Evolutionary conservation across 2,329 filamentous ascomycete genomes (phyloP).

Genomic region (Sclerotinia glacialis): DNA sequence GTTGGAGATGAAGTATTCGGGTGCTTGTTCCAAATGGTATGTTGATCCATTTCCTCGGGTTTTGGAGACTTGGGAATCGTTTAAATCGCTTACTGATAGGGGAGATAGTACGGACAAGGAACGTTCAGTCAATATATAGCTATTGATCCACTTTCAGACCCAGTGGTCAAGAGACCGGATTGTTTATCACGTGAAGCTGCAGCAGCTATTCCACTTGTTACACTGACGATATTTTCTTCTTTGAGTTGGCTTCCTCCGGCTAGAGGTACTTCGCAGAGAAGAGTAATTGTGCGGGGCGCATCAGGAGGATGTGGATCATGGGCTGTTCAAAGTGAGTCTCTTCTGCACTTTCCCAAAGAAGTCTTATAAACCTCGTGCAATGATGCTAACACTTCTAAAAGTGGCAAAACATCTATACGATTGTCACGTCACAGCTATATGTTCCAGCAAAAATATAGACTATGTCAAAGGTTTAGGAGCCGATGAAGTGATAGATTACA

Average conservation of each 20-base stretch:
- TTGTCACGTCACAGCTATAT: slow-evolving; percentile 37
- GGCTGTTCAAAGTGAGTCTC: slow-evolving; percentile 33
- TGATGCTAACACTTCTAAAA: slow-evolving; percentile 21
- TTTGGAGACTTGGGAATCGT: not conserved
- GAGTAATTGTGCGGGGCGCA: slow-evolving; percentile 34
- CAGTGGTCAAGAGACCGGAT: slow-evolving; percentile 42
- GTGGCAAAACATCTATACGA: slow-evolving; percentile 35
- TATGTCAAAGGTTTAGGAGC: slow-evolving; percentile 34
- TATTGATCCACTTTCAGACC: slow-evolving; percentile 32
- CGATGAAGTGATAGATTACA: slow-evolving; percentile 37
- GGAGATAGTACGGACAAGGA: slow-evolving; percentile 34
- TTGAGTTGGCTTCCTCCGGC: slow-evolving; percentile 34
- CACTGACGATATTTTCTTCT: slow-evolving; percentile 42
- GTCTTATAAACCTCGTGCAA: not conserved
- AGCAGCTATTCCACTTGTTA: slow-evolving; percentile 46
- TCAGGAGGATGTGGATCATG: slow-evolving; percentile 37
- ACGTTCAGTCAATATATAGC: slow-evolving; percentile 37
- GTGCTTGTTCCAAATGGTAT: slow-evolving; percentile 35
- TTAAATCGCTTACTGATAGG: not conserved
- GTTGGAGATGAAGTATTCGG: slow-evolving; percentile 42
- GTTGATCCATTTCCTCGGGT: slow-evolving; percentile 8
- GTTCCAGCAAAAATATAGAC: slow-evolving; percentile 33
- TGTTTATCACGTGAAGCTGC: slow-evolving; percentile 45
- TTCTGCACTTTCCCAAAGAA: not conserved
- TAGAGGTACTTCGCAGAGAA: slow-evolving; percentile 25